Base-by-base conservation (phyloP, 148 eudicot genomes). In the Camellia lanceoleosa region DNA sequence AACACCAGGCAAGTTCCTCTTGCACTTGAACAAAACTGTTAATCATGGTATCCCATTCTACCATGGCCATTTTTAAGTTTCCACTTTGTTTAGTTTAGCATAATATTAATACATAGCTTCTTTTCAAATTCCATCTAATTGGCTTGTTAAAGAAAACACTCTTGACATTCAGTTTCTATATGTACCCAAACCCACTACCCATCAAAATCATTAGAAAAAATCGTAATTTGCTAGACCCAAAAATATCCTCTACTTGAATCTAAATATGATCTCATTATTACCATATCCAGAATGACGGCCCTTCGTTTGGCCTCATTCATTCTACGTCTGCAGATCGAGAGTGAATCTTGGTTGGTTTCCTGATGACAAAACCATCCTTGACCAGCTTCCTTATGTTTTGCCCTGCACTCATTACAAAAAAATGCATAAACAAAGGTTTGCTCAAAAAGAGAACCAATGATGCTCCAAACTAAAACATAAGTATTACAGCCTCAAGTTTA, bases 221-320 rank as follows among this genome's bases (percentile, higher is more conserved):
- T 15, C 18, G 14, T 14, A 49, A 44, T 46, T 20, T 12, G 14
- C 11, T 47, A 23, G 49, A 74, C 59, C 19, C 18, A 43, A 52
- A 54, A 55, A 73, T 1, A 30, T 14, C 12, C 59, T 5, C 5
- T 16, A 43, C 9, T n/a, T 19, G 16, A 41, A 10, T 10, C 23
- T 12, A 38, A 67, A 12, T 11, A 4, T 38, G 18, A 15, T 67
- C 44, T 38, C 15, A 69, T 0, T 15, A 71, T 51, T 60, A 87
- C 89, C 89, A 55, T 88, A 86, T 82, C 90, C 90, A 86, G 90
- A 84, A 75, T 88, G 90, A 59, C 90, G 90, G 5, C 90, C 90
- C 88, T 88, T 64, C 88, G 78, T 75, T 88, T 88, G 72, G 90
- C 90, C 80, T 86, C 90, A 74, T 88, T 88, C 90, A 88, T 88